Evolutionary conservation across 2,329 filamentous ascomycete species (phyloP).

Genomic region (Aspergillus brunneoviolaceus): DNA sequence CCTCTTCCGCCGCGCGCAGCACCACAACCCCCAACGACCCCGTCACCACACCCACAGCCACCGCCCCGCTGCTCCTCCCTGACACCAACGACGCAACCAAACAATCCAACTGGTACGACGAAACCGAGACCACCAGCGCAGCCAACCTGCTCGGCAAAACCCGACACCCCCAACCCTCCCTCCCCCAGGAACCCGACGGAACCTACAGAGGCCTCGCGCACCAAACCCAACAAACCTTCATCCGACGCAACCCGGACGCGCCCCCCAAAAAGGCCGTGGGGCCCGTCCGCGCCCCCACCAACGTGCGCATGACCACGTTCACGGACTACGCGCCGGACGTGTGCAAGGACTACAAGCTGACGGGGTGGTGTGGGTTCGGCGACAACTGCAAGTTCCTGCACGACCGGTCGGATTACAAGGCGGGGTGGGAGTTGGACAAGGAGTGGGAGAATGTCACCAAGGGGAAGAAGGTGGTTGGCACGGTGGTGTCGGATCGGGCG

Average conservation of each 20-base stretch:
- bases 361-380: slow-evolving; percentile 68
- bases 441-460: slow-evolving; percentile 88
- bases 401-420: slow-evolving; percentile 66
- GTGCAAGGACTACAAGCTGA: slow-evolving; percentile 91
- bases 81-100: slow-evolving; percentile 85
- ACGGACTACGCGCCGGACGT: slow-evolving; percentile 91
- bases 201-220: slow-evolving; percentile 76
- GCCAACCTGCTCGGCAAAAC: slow-evolving; percentile 48
- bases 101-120: slow-evolving; percentile 84
- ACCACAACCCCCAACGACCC: slow-evolving; percentile 36
- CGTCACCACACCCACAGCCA: slow-evolving; percentile 53
- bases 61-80: slow-evolving; percentile 61
- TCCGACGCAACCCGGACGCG: slow-evolving; percentile 77
- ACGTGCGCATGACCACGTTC: slow-evolving; percentile 85
- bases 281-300: slow-evolving; percentile 80
- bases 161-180: slow-evolving; percentile 16
- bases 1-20: slow-evolving; percentile 50
- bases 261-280: slow-evolving; percentile 66
- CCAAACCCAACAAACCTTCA: slow-evolving; percentile 62
- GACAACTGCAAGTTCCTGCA: slow-evolving; percentile 75
- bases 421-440: slow-evolving; percentile 91
- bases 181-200: slow-evolving; percentile 52
- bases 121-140: slow-evolving; percentile 43
- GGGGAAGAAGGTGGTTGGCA: slow-evolving; percentile 48
- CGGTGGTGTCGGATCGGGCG: slow-evolving; percentile 48